Evolutionary conservation across 306 rosid species (phyloP), one percentile per base, ranked within the genome.

Genomic region (Medicago ruthenica): DNA sequence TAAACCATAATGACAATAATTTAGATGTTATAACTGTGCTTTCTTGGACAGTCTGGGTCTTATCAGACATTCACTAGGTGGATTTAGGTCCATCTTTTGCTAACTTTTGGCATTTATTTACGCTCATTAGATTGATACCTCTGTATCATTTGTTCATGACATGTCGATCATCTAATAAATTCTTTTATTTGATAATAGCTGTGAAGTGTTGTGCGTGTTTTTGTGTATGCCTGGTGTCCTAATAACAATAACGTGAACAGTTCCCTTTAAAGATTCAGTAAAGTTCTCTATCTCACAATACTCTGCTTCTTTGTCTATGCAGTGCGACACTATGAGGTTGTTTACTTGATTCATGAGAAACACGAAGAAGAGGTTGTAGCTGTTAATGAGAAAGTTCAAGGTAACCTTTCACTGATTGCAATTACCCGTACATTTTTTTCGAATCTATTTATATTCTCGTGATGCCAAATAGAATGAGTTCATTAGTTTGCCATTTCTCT

Each of bases 251-350:
- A 41, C 55, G 50, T 42, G 50, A 67, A 45, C 22, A 6, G 37
- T 27, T 77, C 17, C 17, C 39, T 67, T 40, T n/a, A 16, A 63
- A 36, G 40, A 73, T n/a, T 50, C 9, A n/a, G 44, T 45, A 37
- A 57, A 53, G 57, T 55, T 15, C 64, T 80, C 21, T 80, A 61
- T 77, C 77, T 76, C 70, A 81, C 55, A 60, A 24, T 61, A 15
- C 48, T 39, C 22, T 61, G 69, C 47, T 67, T 48, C 39, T 55
- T 73, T 76, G 59, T 73, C 57, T 73, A 17, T 80, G 51, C 86
- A 95, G 99, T 84, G 90, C 92, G 97, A 77, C 99, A 95, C 88
- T 92, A 95, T 21, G 99, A 95, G 82, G 62, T 92, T 81, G 87
- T 95, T 24, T 95, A 90, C 84, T 76, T 95, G 66, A 92, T 95